Percentiles rank a stretch among this genome's conserved stretches.
phyloP scores from a whole-genome alignment of 345 rosid genomes.

The Abelmoschus esculentus region DNA sequence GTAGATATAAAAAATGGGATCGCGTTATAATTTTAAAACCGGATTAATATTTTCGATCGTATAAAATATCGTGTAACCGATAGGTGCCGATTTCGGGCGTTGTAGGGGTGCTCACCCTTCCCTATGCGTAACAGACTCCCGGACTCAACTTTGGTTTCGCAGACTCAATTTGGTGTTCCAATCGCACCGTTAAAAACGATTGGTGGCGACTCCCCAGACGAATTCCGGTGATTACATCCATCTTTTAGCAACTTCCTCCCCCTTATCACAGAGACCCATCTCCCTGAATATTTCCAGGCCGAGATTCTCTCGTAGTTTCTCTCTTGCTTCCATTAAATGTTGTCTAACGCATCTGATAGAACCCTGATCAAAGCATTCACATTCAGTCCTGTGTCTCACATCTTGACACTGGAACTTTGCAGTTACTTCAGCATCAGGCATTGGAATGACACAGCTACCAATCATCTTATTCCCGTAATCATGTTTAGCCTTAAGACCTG shows the following conservation, averaged over 20 bases:
- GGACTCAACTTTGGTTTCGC: no score
- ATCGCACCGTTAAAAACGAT: no score
- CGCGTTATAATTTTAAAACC: no score
- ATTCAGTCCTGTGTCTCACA: constrained; percentile 16
- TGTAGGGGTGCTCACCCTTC: no score
- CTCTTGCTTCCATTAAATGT: constrained; percentile 44
- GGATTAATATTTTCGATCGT: no score
- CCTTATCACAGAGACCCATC: constrained; percentile 43
- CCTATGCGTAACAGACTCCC: no score
- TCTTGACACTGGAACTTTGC: constrained; percentile 15
- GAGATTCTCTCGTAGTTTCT: constrained; percentile 29
- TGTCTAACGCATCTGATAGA: constrained; percentile 35
- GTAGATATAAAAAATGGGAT: no score
- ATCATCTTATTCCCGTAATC: constrained; percentile 21
- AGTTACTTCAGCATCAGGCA: constrained; percentile 28
- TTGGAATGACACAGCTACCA: constrained; percentile 50
- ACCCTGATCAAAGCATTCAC: constrained; percentile 28
- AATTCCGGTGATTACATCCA: no score
- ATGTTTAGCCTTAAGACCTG: constrained; percentile 2
- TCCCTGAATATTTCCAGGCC: constrained; percentile 29
- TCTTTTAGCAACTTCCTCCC: constrained; percentile 40
- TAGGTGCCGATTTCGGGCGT: no score
- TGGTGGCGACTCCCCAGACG: no score
- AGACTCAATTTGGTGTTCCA: no score
- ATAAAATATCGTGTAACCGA: no score